These are phyloP conservation scores for Bullera alba DNA, from an alignment of 768 basidiomycete species.

Conservation along the genomic window DNA sequence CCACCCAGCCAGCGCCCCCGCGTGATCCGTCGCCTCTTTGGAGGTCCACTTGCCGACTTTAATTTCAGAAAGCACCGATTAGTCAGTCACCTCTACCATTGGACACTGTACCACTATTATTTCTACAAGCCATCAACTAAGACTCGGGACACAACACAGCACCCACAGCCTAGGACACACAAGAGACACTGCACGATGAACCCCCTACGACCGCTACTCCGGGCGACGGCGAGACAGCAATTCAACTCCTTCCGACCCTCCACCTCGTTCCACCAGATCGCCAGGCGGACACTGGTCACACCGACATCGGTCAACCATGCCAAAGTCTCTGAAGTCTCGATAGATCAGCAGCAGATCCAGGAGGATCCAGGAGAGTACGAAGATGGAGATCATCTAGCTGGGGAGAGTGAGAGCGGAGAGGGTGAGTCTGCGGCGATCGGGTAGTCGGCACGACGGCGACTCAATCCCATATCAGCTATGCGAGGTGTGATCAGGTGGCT, in stretches of 20 bases:
- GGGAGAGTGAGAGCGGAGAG: slow-evolving; percentile 19
- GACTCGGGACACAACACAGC: too few relatives aligned
- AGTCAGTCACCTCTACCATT: too few relatives aligned
- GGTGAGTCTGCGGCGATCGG: slow-evolving; percentile 21
- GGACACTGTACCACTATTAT: too few relatives aligned
- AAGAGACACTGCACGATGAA: too few relatives aligned
- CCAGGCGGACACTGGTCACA: slow-evolving; percentile 13
- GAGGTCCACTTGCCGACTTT: too few relatives aligned
- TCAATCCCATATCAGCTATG: too few relatives aligned
- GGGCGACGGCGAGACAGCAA: background rate
- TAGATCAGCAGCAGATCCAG: slow-evolving; percentile 9
- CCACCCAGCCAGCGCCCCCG: too few relatives aligned
- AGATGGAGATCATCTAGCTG: slow-evolving; percentile 25
- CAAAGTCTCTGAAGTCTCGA: slow-evolving; percentile 14
- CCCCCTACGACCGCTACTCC: slow-evolving; percentile 14
- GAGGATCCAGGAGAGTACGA: slow-evolving; percentile 36
- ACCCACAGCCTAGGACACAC: too few relatives aligned
- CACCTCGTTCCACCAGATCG: slow-evolving; percentile 7
- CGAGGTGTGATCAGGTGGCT: background rate
- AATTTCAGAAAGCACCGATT: too few relatives aligned
- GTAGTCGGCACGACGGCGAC: too few relatives aligned
- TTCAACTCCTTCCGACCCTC: slow-evolving; percentile 1
- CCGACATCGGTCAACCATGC: slow-evolving; percentile 13
- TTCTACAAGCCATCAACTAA: too few relatives aligned
- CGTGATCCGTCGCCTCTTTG: too few relatives aligned